These are phyloP conservation scores for Phaeoacremonium minimum DNA, from an alignment of 2,329 filamentous ascomycete species.

Conservation along the genomic window DNA sequence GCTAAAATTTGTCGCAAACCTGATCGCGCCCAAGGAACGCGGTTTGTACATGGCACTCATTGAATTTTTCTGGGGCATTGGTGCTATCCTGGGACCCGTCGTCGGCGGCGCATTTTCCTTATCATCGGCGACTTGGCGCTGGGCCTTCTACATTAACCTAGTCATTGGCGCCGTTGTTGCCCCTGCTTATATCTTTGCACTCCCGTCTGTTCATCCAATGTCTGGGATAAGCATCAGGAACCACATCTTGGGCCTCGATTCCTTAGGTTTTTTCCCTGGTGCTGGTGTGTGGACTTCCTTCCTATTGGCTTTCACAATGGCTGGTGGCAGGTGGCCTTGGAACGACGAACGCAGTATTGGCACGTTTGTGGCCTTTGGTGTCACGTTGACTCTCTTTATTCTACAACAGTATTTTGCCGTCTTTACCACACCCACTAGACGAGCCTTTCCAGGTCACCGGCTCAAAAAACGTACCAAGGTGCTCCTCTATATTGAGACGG, in stretches of 20 bases:
- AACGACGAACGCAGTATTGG: conserved; percentile 36
- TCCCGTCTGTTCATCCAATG: conserved; percentile 22
- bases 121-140: conserved; percentile 26
- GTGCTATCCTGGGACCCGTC: conserved; percentile 31
- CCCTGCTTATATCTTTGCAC: conserved; percentile 36
- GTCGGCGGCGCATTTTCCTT: conserved; percentile 26
- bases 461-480: conserved; percentile 28
- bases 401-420: conserved; percentile 36
- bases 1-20: conserved; percentile 20
- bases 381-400: conserved; percentile 31
- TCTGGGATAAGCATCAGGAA: conserved; percentile 3
- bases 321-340: conserved; percentile 44
- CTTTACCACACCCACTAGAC: conserved; percentile 28
- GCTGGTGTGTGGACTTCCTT: conserved; percentile 31
- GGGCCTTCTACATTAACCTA: conserved; percentile 47
- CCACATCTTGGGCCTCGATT: conserved; percentile 32
- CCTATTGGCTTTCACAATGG: conserved; percentile 43
- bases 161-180: conserved; percentile 33
- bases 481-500: conserved; percentile 33
- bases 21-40: conserved; percentile 23
- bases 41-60: conserved; percentile 22
- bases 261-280: conserved; percentile 37
- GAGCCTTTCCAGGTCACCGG: conserved; percentile 41
- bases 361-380: conserved; percentile 36
- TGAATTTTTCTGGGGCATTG: conserved; percentile 28